These are phyloP conservation scores for Aphanomyces invadans DNA, from an alignment of 352 stramenopile genomes.

Conservation along the genomic window DNA sequence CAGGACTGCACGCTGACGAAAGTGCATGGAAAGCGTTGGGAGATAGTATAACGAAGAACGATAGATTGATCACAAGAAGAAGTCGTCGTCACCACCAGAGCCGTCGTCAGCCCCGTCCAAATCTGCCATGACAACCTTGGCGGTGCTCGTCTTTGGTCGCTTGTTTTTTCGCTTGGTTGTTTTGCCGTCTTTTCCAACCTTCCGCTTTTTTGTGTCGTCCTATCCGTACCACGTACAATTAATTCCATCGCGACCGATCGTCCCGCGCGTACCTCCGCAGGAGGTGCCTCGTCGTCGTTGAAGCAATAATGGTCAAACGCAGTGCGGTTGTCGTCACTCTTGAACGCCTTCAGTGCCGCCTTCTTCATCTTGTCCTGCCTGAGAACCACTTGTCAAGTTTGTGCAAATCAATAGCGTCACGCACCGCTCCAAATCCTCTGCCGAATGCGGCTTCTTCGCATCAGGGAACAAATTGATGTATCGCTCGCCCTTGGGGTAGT, in stretches of 20 bases:
- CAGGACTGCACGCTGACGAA: no score
- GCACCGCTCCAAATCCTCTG: conserved; percentile 14
- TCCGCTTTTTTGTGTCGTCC: neutral
- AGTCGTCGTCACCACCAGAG: conserved; percentile 8
- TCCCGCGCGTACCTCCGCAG: neutral
- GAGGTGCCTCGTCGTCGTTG: neutral
- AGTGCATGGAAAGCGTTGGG: no score
- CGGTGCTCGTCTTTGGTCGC: neutral
- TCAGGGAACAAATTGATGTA: conserved; percentile 24
- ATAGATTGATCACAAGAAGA: conserved; percentile 22
- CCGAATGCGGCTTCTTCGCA: conserved; percentile 9
- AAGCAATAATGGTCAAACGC: conserved; percentile 24
- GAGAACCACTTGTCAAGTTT: neutral
- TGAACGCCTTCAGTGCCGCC: conserved; percentile 9
- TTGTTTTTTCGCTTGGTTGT: conserved; percentile 16
- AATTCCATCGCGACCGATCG: neutral
- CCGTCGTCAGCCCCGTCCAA: neutral
- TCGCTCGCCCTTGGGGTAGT: conserved; percentile 20
- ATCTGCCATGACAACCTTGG: conserved; percentile 7
- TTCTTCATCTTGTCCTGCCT: conserved; percentile 18
- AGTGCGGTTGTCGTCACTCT: neutral
- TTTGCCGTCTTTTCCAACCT: neutral
- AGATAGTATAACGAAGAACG: no score
- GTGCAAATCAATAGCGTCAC: neutral
- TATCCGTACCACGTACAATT: neutral